A percentile compares a stretch with the other conserved stretches of the same genome.
These are phyloP conservation scores for Lagenidium sp. DNA, from an alignment of 352 stramenopile species.

Conservation along the genomic window DNA sequence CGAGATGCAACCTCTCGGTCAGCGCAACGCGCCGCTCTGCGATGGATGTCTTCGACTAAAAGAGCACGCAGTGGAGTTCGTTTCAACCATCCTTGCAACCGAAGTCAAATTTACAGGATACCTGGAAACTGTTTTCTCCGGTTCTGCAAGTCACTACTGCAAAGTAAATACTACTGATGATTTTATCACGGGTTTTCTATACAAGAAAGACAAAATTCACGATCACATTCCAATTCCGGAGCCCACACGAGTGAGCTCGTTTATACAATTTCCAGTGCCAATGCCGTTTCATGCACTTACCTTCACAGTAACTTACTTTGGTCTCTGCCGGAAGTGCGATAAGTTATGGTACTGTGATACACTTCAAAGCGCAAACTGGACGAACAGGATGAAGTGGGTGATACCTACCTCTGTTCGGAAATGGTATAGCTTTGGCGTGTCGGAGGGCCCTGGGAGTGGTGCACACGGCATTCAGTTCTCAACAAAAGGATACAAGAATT, in stretches of 20 bases:
- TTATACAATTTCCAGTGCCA: slow-evolving; percentile 83
- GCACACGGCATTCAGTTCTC: slow-evolving; percentile 81
- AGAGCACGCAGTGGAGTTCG: slow-evolving; percentile 67
- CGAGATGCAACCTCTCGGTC: slow-evolving; percentile 74
- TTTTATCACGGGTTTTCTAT: slow-evolving; percentile 83
- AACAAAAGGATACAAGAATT: slow-evolving; percentile 86
- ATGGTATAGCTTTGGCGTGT: slow-evolving; percentile 83
- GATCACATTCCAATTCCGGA: slow-evolving; percentile 84
- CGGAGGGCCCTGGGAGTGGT: slow-evolving; percentile 68
- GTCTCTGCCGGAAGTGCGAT: slow-evolving; percentile 79
- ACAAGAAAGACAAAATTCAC: slow-evolving; percentile 89
- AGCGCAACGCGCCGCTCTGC: slow-evolving; percentile 72
- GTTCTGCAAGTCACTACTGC: slow-evolving; percentile 67
- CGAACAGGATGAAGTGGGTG: slow-evolving; percentile 86
- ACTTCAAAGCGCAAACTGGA: slow-evolving; percentile 73
- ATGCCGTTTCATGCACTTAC: slow-evolving; percentile 86
- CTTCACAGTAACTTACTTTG: slow-evolving; percentile 81
- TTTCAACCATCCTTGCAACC: slow-evolving; percentile 48
- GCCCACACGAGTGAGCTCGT: slow-evolving; percentile 77
- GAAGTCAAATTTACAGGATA: slow-evolving; percentile 67
- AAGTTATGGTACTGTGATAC: slow-evolving; percentile 87
- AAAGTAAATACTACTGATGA: slow-evolving; percentile 81
- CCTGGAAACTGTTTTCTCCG: slow-evolving; percentile 80
- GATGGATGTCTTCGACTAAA: slow-evolving; percentile 78
- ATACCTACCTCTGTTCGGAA: slow-evolving; percentile 80